phyloP scores from a whole-genome alignment of 164 flowering plant species.

The Cinnamomum micranthum region DNA sequence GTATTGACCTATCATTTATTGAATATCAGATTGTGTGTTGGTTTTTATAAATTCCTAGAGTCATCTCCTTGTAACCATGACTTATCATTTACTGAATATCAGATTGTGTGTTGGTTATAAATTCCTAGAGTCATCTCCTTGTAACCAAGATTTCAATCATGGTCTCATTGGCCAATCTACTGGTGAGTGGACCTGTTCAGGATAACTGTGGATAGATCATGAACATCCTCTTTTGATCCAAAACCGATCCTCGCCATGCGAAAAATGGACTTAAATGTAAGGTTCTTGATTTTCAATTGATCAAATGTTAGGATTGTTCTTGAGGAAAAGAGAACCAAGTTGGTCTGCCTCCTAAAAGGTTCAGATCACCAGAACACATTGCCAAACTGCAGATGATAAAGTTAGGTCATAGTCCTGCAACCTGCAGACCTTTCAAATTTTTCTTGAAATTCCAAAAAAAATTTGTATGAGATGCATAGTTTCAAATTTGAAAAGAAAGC shows the following conservation, averaged over 20 bases:
- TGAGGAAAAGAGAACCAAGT: too few species aligned
- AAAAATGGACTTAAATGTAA: neutral
- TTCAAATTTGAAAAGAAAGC: neutral
- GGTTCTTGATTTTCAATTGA: neutral
- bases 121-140: neutral
- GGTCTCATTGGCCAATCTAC: too few species aligned
- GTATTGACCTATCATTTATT: neutral
- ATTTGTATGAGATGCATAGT: too few species aligned
- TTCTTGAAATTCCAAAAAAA: too few species aligned
- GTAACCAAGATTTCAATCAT: neutral
- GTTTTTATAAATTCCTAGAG: neutral
- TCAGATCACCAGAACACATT: too few species aligned
- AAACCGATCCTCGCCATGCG: neutral
- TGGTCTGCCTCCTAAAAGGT: too few species aligned
- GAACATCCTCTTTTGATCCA: neutral
- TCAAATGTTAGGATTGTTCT: too few species aligned
- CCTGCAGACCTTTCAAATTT: too few species aligned
- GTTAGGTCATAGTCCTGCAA: too few species aligned
- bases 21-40: neutral
- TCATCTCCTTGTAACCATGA: neutral
- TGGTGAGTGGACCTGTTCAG: too few species aligned
- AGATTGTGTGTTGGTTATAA: neutral
- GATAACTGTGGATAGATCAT: neutral
- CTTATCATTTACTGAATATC: neutral
- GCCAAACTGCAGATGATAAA: too few species aligned